Base-by-base conservation (phyloP, 2,329 filamentous ascomycete species). In the Pseudogymnoascus sp. region DNA sequence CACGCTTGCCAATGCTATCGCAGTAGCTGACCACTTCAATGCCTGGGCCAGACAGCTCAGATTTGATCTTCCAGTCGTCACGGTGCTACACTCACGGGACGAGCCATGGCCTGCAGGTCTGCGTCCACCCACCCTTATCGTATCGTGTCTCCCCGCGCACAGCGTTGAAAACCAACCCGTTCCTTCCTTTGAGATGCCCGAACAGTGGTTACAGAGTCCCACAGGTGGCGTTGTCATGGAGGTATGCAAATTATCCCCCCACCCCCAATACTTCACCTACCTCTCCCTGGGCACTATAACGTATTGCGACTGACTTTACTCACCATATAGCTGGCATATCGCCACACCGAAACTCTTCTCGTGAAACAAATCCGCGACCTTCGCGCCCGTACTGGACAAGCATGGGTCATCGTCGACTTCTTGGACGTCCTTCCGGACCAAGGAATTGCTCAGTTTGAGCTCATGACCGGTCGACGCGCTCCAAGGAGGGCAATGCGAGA, bases 171-270 rank as follows among this genome's bases (percentile, higher is more conserved):
- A 83, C 57, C 77, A 75, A 2, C 83, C 84, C 0, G 81, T 85
- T 2, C 83, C 86, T 0, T 79, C 88, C 62, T 88, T 90, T 64
- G 82, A 80, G 6, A 76, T 89, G 38, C 88, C 88, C 0, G 70
- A 74, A 7, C 75, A 81, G 23, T 91, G 88, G 88, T 76, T 91
- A 39, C 76, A 78, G 15, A 90, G 84, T 65, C 79, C 80, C 0
- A 89, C 85, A 0, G 88, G 88, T 3, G 88, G 88, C 7, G 86
- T 91, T 2, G 80, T 89, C 2, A 75, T 90, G 39, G 87, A 90
- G 69, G 79, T 57, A 37, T 9, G 55, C 26, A 21, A 34, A 57
- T 13, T 8, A 13, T 19, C 1, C 5, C 85, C 18, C n/a, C 10
- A 6, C 3, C 10, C 8, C 18, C 34, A 9, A 19, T 57, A 8